Percentiles rank a stretch among this genome's conserved stretches.
Conservation (phyloP, 2,329 filamentous ascomycete species). For the Fusarium mangiferae region DNA sequence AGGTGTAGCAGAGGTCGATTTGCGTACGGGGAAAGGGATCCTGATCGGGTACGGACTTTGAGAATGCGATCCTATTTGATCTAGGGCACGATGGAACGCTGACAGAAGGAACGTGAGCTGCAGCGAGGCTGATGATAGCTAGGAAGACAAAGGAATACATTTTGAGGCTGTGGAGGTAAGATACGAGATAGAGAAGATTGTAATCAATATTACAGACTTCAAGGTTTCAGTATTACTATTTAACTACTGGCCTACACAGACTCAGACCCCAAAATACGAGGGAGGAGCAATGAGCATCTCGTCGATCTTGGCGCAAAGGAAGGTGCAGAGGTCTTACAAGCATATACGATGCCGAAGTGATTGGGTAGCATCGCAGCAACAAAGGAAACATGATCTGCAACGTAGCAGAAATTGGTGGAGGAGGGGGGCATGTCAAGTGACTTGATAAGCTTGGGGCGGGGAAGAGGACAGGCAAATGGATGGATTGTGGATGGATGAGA, state of each 20-base stretch:
- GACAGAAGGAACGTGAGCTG: conserved; percentile 43
- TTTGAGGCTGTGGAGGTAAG: not conserved
- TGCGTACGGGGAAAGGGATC: conserved; percentile 55
- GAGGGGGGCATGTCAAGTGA: not conserved
- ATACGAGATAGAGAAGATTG: not conserved
- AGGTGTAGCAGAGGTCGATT: conserved; percentile 59
- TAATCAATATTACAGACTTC: not conserved
- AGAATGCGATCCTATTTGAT: conserved; percentile 51
- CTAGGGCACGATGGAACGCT: conserved; percentile 53
- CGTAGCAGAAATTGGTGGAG: conserved; percentile 22
- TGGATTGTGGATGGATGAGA: not conserved
- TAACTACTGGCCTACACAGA: conserved; percentile 5
- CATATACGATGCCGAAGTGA: not conserved
- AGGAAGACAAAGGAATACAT: conserved; percentile 16
- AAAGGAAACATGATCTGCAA: conserved; percentile 26
- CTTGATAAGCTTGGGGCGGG: conserved; percentile 8
- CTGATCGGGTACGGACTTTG: conserved; percentile 55
- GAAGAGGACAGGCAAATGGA: not conserved
- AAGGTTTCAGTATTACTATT: not conserved
- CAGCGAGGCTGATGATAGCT: not conserved
- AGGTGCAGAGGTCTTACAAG: not conserved
- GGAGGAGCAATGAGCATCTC: not conserved
- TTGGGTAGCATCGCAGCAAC: conserved; percentile 25
- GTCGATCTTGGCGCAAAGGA: conserved; percentile 4
- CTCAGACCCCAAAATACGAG: not conserved